A percentile compares a stretch with the other conserved stretches of the same genome.
These are phyloP conservation scores for Rhizopogon rudus DNA, from an alignment of 768 basidiomycete species.

Conservation along the genomic window DNA sequence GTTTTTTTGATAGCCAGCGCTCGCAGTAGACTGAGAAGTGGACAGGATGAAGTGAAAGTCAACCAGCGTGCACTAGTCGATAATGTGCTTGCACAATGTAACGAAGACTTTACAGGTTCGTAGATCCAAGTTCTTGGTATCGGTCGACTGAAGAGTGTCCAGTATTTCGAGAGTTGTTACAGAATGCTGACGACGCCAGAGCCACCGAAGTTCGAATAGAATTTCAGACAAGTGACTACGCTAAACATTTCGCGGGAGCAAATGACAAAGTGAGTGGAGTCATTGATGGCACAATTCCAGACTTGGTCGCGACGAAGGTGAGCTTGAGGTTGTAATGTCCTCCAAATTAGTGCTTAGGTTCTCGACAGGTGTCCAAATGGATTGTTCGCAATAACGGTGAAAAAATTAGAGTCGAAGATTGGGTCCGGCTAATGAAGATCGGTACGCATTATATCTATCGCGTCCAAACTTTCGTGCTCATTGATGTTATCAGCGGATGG, in stretches of 20 bases:
- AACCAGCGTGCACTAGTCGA: conserved; percentile 12
- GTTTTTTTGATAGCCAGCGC: not conserved
- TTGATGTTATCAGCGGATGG: conserved; percentile 34
- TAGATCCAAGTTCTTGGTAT: not conserved
- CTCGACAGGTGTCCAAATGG: conserved; percentile 31
- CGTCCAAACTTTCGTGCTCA: not conserved
- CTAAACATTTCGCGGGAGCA: conserved; percentile 1
- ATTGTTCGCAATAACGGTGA: conserved; percentile 44
- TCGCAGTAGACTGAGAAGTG: not conserved
- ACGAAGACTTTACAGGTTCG: conserved; percentile 13
- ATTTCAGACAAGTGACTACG: conserved; percentile 24
- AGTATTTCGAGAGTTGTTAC: conserved; percentile 50
- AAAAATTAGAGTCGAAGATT: conserved; percentile 40
- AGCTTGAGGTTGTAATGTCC: not conserved
- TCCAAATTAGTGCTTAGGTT: not conserved
- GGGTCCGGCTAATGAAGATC: conserved; percentile 44
- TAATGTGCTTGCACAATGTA: conserved; percentile 10
- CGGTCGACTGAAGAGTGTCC: not conserved
- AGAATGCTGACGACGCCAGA: conserved; percentile 52
- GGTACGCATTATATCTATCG: conserved; percentile 11
- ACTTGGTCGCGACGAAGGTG: conserved; percentile 3
- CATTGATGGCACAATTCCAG: not conserved
- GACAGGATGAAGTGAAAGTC: conserved; percentile 3
- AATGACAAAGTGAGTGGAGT: not conserved
- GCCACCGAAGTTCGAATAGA: conserved; percentile 30